These are phyloP conservation scores for Starmerella potacharoeniae DNA, from an alignment of 805 yeast species.

Conservation along the genomic window DNA sequence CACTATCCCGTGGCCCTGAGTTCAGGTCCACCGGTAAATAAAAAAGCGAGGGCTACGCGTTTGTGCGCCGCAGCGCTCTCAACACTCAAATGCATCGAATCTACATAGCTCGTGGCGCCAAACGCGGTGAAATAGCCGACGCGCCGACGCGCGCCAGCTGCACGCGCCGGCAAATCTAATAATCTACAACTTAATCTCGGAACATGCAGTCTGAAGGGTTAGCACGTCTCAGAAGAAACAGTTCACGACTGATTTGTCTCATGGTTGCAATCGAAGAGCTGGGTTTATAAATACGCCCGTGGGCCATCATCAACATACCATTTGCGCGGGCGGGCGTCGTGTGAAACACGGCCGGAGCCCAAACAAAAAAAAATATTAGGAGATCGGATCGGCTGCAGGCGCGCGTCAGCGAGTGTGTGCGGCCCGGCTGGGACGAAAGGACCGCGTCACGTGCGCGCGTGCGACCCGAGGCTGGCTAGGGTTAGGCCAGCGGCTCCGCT, in stretches of 20 bases:
- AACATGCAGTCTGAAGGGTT: conserved; percentile 8
- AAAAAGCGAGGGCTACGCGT: no score
- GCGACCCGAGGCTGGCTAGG: neutral
- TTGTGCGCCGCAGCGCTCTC: no score
- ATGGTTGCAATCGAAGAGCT: conserved; percentile 29
- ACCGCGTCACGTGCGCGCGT: neutral
- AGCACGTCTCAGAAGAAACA: conserved; percentile 22
- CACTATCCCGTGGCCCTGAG: no score
- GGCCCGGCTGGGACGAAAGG: neutral
- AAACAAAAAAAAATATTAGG: neutral
- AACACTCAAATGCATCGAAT: no score
- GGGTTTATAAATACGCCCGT: conserved; percentile 25
- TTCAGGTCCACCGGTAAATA: no score
- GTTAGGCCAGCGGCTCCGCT: neutral
- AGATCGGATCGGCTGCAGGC: neutral
- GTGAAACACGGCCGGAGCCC: neutral
- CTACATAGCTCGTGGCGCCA: no score
- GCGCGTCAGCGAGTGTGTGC: neutral
- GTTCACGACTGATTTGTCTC: conserved; percentile 22
- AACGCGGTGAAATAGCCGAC: no score
- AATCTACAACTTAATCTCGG: no score
- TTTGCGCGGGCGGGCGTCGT: neutral
- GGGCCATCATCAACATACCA: conserved; percentile 24
- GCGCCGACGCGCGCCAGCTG: no score
- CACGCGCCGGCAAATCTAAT: no score